Base-by-base conservation (phyloP, 1,284 basidiomycete species). In the Ustilago bromivora region DNA sequence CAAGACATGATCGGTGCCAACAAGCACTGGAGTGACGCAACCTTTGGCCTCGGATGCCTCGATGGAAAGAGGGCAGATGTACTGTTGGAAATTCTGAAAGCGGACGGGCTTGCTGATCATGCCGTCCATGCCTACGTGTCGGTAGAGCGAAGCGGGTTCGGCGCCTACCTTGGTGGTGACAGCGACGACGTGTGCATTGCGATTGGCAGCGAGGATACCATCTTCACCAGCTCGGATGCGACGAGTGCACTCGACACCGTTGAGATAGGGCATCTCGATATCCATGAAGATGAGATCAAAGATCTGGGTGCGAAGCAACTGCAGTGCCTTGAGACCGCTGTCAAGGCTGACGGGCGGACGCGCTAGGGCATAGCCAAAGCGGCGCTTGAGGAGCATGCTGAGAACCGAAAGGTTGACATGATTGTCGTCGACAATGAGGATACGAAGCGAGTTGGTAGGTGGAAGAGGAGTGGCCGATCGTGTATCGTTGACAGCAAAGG, bases 381-480 rank as follows among this genome's bases (percentile, higher is more conserved):
- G 75, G 34, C 78, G 77, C 62, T 76, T 79, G 49, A 82, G 74
- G 6, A 82, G 68, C 19, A 61, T 79, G 61, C 61, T 69, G 41
- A 82, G 71, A 13, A 81, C 73, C 15, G 71, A 69, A 15, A 83
- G 80, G 41, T 83, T 83, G 78, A 83, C 57, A 36, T 70, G 75
- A 60, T 83, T 81, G 72, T 83, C 82, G 57, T 83, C 82, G 56
- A 83, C 82, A 47, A 83, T 40, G 38, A 83, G 75, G 35, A 83
- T 71, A 57, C 82, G 78, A 10, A 83, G 71, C 63, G 69, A 72
- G 38, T 77, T 41, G 36, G 65, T 71, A 32, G 68, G 58, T 32
- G 69, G 65, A 53, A 65, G 51, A 59, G 74, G 68, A 59, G 73
- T 65, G 28, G 54, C 41, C 35, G 66, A 32, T 23, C 71, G 63